Evolutionary conservation across 1,284 basidiomycete genomes (phyloP), one percentile per base, ranked within the genome.

Genomic region (Ustilago sp.): DNA sequence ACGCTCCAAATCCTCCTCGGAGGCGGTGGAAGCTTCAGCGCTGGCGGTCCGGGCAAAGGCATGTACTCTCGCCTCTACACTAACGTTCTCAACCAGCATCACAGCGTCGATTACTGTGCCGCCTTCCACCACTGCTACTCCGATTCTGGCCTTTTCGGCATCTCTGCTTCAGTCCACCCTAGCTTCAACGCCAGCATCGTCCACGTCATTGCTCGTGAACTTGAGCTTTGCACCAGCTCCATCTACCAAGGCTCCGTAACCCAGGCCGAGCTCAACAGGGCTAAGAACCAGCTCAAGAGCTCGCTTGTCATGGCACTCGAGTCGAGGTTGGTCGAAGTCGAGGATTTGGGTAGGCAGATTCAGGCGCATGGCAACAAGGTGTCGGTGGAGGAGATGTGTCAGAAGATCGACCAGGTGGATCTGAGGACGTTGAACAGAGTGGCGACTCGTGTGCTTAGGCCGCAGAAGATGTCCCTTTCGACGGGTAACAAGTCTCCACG

Each of bases 61-160:
- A 98, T 99, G 95, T 98, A 98, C 89, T 95, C 94, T 43, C 92
- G 96, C 19, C 88, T 98, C 59, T 98, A 98, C 88, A 96, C 94
- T n/a, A 92, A 95, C 85, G 94, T 99, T 79, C 91, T 99, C 73
- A 98, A 98, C 86, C 93, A 94, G 84, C 93, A 94, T 88, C 91
- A 95, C 70, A 92, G 94, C 82, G 91, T 99, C 83, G 96, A 99
- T 87, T 94, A 95, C 87, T 98, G 95, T 87, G 92, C 94, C n/a
- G 93, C 94, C 34, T 98, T 98, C 91, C 94, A 98, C 86, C 95
- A 98, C 87, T 96, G 96, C 84, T 99, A 98, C 88, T 91, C 92
- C 67, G 95, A 98, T 87, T 93, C 93, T 34, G 94, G 94, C 2
- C 89, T 99, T 12, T 98, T 98, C 85, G 97, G 96, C 19, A 90